Base-by-base conservation (phyloP, 352 stramenopile species). In the Globisporangium barbulae region DNA sequence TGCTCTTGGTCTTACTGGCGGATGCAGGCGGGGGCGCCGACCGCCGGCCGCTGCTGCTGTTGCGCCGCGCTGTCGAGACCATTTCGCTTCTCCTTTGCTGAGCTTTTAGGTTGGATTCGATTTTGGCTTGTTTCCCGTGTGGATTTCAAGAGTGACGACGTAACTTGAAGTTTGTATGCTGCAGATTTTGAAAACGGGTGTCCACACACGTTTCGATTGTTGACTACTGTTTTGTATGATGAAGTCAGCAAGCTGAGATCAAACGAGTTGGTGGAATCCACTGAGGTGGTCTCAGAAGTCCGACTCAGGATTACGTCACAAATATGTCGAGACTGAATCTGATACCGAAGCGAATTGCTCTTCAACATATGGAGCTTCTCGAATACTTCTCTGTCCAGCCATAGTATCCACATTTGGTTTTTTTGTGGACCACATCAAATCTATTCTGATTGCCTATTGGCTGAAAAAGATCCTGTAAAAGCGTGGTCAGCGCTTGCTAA, bases 1-100 rank as follows among this genome's bases (percentile, higher is more conserved):
- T 22, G n/a, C 28, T 33, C 8, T 31, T 50, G 47, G 15, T 45
- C 49, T 66, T 55, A 3, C 61, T 53, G 63, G 35, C 19, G n/a
- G 25, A 6, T 8, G 35, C 4, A 8, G 47, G 30, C 2, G 28
- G 17, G 15, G 45, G 21, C 5, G 33, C 17, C 7, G 1, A 10
- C 21, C 60, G 41, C 17, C 39, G 12, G 5, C 21, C 15, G 49
- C 28, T 44, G 13, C n/a, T 45, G 52, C 49, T 15, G 21, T 35
- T 53, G 41, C 60, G 39, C 35, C 49, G 60, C 50, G 60, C 39
- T n/a, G 42, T 8, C 9, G 42, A 5, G 5, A 19, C 57, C 57
- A 63, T 63, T 45, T 53, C 37, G 4, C 12, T 39, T 44, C 33
- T 10, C 8, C 17, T 44, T 47, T 21, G 25, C 8, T 45, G 39